Conservation (phyloP, 352 stramenopile genomes). For the Pythium vanterpoolii region DNA sequence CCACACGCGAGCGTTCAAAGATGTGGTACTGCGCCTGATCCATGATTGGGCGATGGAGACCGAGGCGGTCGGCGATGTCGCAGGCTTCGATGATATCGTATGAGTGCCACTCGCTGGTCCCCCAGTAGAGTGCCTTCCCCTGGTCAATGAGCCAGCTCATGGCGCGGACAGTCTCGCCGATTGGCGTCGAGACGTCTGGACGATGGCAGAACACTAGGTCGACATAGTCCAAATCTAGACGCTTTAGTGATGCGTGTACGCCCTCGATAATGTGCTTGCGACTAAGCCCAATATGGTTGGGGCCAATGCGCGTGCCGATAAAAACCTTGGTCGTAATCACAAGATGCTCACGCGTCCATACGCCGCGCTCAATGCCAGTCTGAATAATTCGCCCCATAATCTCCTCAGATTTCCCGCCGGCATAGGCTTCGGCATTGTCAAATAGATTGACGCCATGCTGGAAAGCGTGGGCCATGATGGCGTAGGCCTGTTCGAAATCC, state of each 20-base stretch:
- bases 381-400: constrained; percentile 55
- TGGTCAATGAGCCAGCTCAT: constrained; percentile 15
- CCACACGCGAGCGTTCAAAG: constrained; percentile 49
- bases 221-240: constrained; percentile 49
- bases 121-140: constrained; percentile 34
- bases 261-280: constrained; percentile 24
- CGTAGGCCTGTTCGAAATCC: constrained; percentile 45
- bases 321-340: constrained; percentile 69
- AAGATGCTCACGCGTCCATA: constrained; percentile 50
- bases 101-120: constrained; percentile 59
- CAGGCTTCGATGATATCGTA: constrained; percentile 64
- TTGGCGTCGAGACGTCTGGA: constrained; percentile 38
- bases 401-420: constrained; percentile 32
- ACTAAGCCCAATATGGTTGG: constrained; percentile 36
- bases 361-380: constrained; percentile 34
- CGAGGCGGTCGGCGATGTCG: constrained; percentile 35
- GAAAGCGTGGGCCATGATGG: constrained; percentile 47
- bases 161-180: constrained; percentile 21
- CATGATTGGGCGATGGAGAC: constrained; percentile 30
- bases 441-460: constrained; percentile 60
- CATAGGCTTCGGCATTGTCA: constrained; percentile 57
- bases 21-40: constrained; percentile 72
- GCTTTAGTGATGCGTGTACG: constrained; percentile 47
- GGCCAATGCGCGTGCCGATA: constrained; percentile 34
- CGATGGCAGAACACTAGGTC: constrained; percentile 69